These are phyloP conservation scores for Cladobotryum mycophilum DNA, from an alignment of 2,329 filamentous ascomycete species.

Conservation along the genomic window DNA sequence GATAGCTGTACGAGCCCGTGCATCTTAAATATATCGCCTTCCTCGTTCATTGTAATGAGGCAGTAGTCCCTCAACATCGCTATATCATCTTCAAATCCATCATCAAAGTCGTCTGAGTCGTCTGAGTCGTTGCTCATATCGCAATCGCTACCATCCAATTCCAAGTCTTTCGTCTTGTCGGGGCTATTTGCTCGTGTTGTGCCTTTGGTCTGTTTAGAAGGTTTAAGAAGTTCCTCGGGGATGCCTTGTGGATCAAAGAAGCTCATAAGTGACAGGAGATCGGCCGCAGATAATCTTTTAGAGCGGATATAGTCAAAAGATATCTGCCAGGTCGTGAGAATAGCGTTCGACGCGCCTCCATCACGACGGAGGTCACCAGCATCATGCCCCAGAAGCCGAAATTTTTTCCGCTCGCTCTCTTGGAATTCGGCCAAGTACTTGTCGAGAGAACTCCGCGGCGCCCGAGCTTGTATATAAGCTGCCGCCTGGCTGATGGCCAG, in stretches of 20 bases:
- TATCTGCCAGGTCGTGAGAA: conserved; percentile 1
- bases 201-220: too few species aligned
- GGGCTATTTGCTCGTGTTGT: too few species aligned
- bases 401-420: not conserved
- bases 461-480: conserved; percentile 24
- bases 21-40: not conserved
- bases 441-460: conserved; percentile 22
- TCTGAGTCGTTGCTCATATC: too few species aligned
- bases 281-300: too few species aligned
- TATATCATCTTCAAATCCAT: not conserved
- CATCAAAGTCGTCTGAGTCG: not conserved
- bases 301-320: conserved; percentile 27
- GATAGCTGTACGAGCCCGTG: too few species aligned
- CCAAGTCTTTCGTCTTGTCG: not conserved
- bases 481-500: conserved; percentile 30
- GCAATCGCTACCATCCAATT: not conserved
- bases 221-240: too few species aligned
- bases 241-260: too few species aligned
- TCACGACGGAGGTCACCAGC: not conserved
- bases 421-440: conserved; percentile 34
- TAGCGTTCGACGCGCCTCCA: not conserved
- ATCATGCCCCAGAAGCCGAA: not conserved
- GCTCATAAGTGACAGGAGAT: too few species aligned
- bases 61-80: not conserved
- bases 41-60: conserved; percentile 1